Conservation (phyloP, 169 alveolate species). For the Eimeria tenella region DNA sequence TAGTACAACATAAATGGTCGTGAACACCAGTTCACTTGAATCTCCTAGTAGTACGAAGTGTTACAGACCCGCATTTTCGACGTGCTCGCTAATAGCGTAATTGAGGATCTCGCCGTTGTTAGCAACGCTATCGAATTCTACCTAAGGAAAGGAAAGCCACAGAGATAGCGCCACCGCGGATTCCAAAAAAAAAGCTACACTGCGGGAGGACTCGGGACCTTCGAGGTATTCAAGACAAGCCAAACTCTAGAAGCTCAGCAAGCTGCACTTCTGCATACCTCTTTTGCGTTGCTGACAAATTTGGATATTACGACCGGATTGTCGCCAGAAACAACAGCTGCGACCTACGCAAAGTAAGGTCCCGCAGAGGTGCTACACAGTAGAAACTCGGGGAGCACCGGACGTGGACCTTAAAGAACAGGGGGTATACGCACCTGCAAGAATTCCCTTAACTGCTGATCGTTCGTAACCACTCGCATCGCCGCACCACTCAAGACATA, state of each 20-base stretch:
- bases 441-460: slow-evolving; percentile 85
- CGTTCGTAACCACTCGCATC: slow-evolving; percentile 90
- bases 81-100: slow-evolving; percentile 94
- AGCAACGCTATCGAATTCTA: slow-evolving; percentile 93
- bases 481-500: slow-evolving; percentile 94
- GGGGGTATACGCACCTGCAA: not conserved
- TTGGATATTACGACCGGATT: slow-evolving; percentile 93
- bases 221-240: too few species aligned
- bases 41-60: slow-evolving; percentile 70
- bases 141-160: slow-evolving; percentile 80
- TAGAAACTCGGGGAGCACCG: too few species aligned
- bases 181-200: too few species aligned
- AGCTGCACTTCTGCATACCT: not conserved
- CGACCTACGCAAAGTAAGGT: slow-evolving; percentile 78
- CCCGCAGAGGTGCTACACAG: too few species aligned
- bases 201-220: too few species aligned
- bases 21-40: too few species aligned
- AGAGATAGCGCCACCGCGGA: too few species aligned
- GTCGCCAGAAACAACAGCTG: slow-evolving; percentile 91
- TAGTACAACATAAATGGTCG: too few species aligned
- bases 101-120: slow-evolving; percentile 88
- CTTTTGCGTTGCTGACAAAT: slow-evolving; percentile 85
- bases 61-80: slow-evolving; percentile 87
- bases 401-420: too few species aligned
- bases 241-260: too few species aligned